Conservation (phyloP, 139 green algal genomes). For the Chlorella sp. region DNA sequence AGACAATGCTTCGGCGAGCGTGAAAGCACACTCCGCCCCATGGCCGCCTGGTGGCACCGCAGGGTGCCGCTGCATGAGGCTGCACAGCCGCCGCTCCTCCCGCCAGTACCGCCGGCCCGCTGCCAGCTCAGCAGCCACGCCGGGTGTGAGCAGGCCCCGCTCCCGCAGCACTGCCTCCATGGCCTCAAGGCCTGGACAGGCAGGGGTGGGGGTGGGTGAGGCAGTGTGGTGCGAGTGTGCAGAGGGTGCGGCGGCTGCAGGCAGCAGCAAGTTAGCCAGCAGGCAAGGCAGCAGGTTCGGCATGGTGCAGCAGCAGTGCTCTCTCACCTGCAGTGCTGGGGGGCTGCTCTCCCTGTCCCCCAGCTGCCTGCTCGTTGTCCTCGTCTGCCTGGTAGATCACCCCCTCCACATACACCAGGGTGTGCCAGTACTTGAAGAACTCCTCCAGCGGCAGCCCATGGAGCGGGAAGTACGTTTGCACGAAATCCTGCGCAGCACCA, state of each 20-base stretch:
- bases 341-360: neutral
- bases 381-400: conserved; percentile 83
- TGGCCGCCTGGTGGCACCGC: neutral
- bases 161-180: neutral
- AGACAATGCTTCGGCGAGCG: conserved; percentile 55
- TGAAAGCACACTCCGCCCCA: conserved; percentile 32
- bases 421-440: conserved; percentile 67
- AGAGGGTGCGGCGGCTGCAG: no score
- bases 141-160: conserved; percentile 45
- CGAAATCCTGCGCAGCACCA: conserved; percentile 61
- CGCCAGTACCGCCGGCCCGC: conserved; percentile 76
- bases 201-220: no score
- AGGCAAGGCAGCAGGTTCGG: no score
- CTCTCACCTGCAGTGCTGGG: neutral
- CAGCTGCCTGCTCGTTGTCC: conserved; percentile 62
- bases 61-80: conserved; percentile 36
- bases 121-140: conserved; percentile 54
- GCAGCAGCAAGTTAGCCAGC: no score
- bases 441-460: conserved; percentile 57
- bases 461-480: conserved; percentile 74
- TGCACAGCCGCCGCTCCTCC: conserved; percentile 64
- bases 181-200: neutral
- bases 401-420: conserved; percentile 76
- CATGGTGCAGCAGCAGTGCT: no score
- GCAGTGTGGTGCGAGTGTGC: no score